Conservation (phyloP, 805 yeast species). For the Cyberlindnera subsufficiens region DNA sequence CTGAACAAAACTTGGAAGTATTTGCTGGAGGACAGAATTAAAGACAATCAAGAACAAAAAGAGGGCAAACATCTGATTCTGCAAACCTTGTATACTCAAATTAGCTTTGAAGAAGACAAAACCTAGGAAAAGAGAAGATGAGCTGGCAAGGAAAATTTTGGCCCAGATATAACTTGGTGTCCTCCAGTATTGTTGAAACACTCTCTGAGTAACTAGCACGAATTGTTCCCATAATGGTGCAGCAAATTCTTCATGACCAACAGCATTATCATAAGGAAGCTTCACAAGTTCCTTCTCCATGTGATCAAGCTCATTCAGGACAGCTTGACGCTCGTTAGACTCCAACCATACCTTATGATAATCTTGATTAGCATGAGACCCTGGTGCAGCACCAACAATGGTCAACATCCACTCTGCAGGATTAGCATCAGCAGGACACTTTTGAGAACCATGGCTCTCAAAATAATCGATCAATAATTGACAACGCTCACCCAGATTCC, state of each 20-base stretch:
- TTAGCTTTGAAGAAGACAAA: conserved; percentile 69
- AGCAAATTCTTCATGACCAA: conserved; percentile 37
- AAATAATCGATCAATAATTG: conserved; percentile 56
- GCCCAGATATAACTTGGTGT: conserved; percentile 58
- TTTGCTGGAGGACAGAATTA: conserved; percentile 55
- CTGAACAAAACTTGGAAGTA: conserved; percentile 52
- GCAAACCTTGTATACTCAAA: conserved; percentile 60
- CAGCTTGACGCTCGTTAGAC: conserved; percentile 55
- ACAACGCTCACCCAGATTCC: conserved; percentile 61
- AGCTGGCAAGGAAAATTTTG: conserved; percentile 46
- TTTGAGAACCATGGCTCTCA: conserved; percentile 57
- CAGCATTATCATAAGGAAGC: conserved; percentile 27
- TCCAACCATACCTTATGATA: conserved; percentile 73
- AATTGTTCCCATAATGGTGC: conserved; percentile 37
- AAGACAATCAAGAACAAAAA: conserved; percentile 61
- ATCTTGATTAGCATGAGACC: conserved; percentile 66
- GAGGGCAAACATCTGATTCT: conserved; percentile 74
- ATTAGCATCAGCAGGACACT: conserved; percentile 64
- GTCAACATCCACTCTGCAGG: conserved; percentile 94
- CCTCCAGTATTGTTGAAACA: conserved; percentile 63
- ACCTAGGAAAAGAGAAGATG: conserved; percentile 63
- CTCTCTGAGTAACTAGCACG: conserved; percentile 43
- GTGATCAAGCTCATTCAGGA: conserved; percentile 50
- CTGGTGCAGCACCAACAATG: conserved; percentile 80
- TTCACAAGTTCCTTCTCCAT: conserved; percentile 58